A percentile compares a stretch with the other conserved stretches of the same genome.
These are phyloP conservation scores for Coniosporium apollinis DNA, from an alignment of 495 filamentous ascomycete genomes.

Conservation along the genomic window DNA sequence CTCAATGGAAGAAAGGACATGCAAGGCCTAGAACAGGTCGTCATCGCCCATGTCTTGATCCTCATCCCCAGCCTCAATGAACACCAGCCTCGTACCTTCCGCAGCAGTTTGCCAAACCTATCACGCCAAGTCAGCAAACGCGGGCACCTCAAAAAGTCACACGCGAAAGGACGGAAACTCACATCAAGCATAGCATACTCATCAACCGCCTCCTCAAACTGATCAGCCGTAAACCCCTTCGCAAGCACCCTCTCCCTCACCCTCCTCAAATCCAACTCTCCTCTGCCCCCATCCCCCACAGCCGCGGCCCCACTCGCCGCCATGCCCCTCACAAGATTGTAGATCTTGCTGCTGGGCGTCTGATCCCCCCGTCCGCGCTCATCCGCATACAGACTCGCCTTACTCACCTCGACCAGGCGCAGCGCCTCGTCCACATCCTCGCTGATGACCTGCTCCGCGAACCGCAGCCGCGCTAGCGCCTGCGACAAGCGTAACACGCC, in stretches of 20 bases:
- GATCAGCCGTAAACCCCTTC: constrained; percentile 92
- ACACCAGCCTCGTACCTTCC: constrained; percentile 72
- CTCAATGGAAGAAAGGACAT: too few species aligned
- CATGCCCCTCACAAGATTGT: constrained; percentile 74
- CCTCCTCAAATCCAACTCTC: constrained; percentile 70
- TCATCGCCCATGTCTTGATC: constrained; percentile 43
- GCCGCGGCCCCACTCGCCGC: constrained; percentile 69
- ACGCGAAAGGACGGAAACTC: constrained; percentile 27
- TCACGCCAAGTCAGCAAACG: constrained; percentile 12
- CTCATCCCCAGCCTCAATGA: constrained; percentile 43
- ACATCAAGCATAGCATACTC: constrained; percentile 83
- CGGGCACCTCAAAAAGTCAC: constrained; percentile 10
- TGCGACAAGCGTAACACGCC: constrained; percentile 87
- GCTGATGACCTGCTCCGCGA: constrained; percentile 61
- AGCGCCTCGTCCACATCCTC: constrained; percentile 95
- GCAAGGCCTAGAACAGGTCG: too few species aligned
- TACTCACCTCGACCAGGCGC: constrained; percentile 77
- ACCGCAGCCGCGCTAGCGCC: constrained; percentile 84
- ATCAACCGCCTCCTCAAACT: constrained; percentile 67
- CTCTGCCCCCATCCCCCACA: constrained; percentile 47
- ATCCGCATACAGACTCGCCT: constrained; percentile 65
- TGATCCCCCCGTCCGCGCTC: constrained; percentile 43
- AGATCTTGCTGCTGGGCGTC: constrained; percentile 78
- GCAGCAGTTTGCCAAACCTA: constrained; percentile 92
- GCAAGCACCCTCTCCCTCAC: constrained; percentile 81